These are phyloP conservation scores for Phialocephala subalpina DNA, from an alignment of 2,329 filamentous ascomycete genomes.

Conservation along the genomic window DNA sequence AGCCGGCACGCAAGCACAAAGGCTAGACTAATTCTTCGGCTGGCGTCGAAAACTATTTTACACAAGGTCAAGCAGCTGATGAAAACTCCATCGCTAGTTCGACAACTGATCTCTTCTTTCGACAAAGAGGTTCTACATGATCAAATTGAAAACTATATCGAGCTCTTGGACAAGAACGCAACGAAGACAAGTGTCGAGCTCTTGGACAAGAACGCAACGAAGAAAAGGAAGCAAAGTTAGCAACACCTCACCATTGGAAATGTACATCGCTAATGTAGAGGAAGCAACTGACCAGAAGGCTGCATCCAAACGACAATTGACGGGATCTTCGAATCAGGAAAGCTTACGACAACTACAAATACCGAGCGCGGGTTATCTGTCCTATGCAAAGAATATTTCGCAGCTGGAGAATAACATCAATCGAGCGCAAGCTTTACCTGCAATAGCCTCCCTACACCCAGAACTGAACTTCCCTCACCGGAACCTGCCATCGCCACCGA, in stretches of 20 bases:
- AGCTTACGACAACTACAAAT: conserved; percentile 3
- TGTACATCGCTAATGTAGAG: conserved; percentile 20
- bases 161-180: background rate
- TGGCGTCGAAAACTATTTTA: conserved; percentile 8
- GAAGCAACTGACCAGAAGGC: background rate
- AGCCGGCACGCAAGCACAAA: conserved; percentile 20
- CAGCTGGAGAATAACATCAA: conserved; percentile 5
- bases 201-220: too few relatives aligned
- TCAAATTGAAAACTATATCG: conserved; percentile 14
- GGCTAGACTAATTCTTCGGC: conserved; percentile 22
- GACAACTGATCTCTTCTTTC: conserved; percentile 11
- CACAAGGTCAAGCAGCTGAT: conserved; percentile 10
- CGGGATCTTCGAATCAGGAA: background rate
- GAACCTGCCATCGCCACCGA: background rate
- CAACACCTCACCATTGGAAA: conserved; percentile 10
- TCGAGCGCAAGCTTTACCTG: conserved; percentile 2
- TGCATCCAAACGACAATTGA: conserved; percentile 15
- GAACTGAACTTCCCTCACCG: conserved; percentile 1
- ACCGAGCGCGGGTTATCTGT: background rate
- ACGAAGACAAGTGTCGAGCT: background rate
- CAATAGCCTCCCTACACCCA: conserved; percentile 12
- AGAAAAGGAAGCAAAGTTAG: conserved; percentile 19
- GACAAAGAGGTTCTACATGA: conserved; percentile 8
- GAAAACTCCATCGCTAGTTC: conserved; percentile 1
- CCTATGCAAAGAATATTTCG: background rate